Conservation (phyloP, 2,329 filamentous ascomycete species). For the Penicillium palitans region DNA sequence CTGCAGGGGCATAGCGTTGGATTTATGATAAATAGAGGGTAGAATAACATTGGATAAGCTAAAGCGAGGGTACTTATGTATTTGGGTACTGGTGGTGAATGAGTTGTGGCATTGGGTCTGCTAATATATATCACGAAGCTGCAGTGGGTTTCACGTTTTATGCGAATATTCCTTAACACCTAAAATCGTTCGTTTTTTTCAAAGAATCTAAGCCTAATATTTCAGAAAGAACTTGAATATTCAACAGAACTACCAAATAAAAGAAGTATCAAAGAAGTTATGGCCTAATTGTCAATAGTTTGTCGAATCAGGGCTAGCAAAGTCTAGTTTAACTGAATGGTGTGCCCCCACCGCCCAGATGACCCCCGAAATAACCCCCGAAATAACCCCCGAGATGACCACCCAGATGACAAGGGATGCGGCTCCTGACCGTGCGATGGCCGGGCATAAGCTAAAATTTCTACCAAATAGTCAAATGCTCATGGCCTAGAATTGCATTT, state of each 20-base stretch:
- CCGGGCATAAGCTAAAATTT: neutral
- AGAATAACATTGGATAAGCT: neutral
- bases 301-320: too few species aligned
- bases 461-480: neutral
- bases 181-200: rapidly evolving
- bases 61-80: rapidly evolving
- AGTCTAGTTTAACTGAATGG: neutral
- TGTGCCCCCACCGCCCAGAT: neutral
- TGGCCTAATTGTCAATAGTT: neutral
- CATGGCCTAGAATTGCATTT: constrained; percentile 8
- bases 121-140: neutral
- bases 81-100: neutral
- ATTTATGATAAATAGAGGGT: neutral
- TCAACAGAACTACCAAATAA: neutral
- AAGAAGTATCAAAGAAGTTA: neutral
- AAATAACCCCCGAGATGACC: neutral
- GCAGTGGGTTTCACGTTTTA: rapidly evolving
- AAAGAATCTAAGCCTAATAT: neutral
- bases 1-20: neutral
- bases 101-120: too few species aligned
- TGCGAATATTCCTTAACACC: neutral
- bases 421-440: neutral
- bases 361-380: too few species aligned
- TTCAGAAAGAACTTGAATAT: neutral
- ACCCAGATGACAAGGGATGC: constrained; percentile 4